Evolutionary conservation across 306 rosid genomes (phyloP).

Genomic region (Arachis hypogaea): DNA sequence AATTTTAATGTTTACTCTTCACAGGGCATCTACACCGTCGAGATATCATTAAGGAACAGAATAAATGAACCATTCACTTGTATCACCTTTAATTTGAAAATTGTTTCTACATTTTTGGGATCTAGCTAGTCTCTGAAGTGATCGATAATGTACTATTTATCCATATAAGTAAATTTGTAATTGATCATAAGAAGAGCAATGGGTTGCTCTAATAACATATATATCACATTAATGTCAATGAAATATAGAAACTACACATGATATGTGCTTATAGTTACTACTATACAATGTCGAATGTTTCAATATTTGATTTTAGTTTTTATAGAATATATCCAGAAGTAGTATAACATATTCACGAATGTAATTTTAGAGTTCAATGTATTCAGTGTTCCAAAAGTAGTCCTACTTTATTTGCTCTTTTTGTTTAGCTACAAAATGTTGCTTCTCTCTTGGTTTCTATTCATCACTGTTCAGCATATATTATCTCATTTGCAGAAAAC

Average conservation of each 20-base stretch:
- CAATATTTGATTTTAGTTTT: too few species aligned
- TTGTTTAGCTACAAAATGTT: constrained; percentile 11
- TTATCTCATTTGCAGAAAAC: constrained; percentile 17
- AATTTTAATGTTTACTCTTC: background rate
- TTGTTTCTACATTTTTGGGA: constrained; percentile 38
- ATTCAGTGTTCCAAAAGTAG: background rate
- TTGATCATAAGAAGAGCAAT: too few species aligned
- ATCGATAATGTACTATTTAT: too few species aligned
- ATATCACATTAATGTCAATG: too few species aligned
- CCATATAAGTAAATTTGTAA: too few species aligned
- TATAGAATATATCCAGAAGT: too few species aligned
- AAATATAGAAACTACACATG: too few species aligned
- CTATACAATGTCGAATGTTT: too few species aligned
- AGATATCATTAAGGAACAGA: constrained; percentile 48
- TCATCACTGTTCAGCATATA: background rate
- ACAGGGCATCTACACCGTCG: constrained; percentile 54
- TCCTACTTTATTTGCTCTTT: background rate
- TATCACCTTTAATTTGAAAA: constrained; percentile 55
- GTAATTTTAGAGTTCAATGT: background rate
- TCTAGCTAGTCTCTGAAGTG: constrained; percentile 40
- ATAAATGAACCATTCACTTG: constrained; percentile 49
- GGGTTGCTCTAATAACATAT: too few species aligned
- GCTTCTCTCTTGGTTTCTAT: constrained; percentile 15
- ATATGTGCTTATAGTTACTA: too few species aligned
- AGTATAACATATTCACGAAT: too few species aligned